Base-by-base conservation (phyloP, 2,329 filamentous ascomycete species). In the Teratosphaeriaceae sp. region DNA sequence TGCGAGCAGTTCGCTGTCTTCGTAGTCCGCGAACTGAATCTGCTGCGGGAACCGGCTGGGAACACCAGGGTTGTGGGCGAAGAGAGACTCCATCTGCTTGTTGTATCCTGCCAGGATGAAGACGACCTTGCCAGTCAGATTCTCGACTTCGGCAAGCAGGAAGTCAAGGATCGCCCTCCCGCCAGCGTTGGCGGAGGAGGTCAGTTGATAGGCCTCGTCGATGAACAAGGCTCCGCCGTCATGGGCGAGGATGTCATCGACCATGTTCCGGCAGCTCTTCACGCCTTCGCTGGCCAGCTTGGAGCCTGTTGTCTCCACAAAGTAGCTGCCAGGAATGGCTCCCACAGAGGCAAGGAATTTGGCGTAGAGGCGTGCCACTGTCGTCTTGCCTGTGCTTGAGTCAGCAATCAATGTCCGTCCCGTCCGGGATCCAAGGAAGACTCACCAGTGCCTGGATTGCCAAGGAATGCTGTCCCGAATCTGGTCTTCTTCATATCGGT, bases 161-260 rank as follows among this genome's bases (percentile, higher is more conserved):
- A 74, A 85, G 48, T 90, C 84, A 0, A 90, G 66, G 0, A 88
- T 82, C 0, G 74, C 72, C 0, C 64, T 67, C 0, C 84, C 84
- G 0, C 75, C 76, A 2, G 58, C 53, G 18, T 66, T 82, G 43
- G 77, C 75, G 0, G 74, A 74, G 1, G 76, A 77, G 0, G 78
- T 72, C 0, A 90, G 68, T 49, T 89, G 84, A 54, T 90, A 88
- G 0, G 85, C 84, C 59, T 90, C 85, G 46, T 90, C 85, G 18
- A 90, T 82, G 55, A 90, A 89, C 1, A 87, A 55, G 0, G 80
- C 80, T 0, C 85, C 85, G 0, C 84, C 85, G 0, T 76, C 79
- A 0, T 62, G 50, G 21, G 79, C 67, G 3, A 78, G 59, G 0
- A 89, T 69, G 0, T 67, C 52, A 2, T 82, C 69, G 5, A 85